Evolutionary conservation across 371 early-diverging fungal genomes (phyloP).

Genomic region (Mortierella polycephala): DNA sequence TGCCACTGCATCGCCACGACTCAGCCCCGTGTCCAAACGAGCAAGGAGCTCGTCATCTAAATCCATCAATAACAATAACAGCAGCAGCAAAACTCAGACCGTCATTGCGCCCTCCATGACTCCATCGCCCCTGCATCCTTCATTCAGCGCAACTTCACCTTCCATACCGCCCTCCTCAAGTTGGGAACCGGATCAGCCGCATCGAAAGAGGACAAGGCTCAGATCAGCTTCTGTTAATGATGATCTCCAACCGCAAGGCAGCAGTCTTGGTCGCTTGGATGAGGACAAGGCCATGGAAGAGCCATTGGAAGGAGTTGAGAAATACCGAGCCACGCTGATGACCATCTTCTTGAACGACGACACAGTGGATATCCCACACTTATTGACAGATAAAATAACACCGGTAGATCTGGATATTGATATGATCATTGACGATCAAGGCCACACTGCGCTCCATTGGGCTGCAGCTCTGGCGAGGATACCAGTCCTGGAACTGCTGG

Average conservation of each 20-base stretch:
- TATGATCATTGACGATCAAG: constrained; percentile 82
- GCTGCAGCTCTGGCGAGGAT: constrained; percentile 85
- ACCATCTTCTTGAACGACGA: constrained; percentile 79
- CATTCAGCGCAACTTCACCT: constrained; percentile 40
- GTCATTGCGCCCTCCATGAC: constrained; percentile 35
- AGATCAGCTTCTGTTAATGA: background rate
- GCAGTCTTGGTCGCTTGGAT: too few species aligned
- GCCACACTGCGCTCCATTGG: constrained; percentile 88
- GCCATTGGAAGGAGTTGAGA: constrained; percentile 54
- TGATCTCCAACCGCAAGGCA: constrained; percentile 3
- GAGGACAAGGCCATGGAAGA: constrained; percentile 17
- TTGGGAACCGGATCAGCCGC: constrained; percentile 34
- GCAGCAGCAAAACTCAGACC: too few species aligned
- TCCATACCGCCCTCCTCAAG: constrained; percentile 41
- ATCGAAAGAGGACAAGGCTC: constrained; percentile 19
- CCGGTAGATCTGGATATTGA: constrained; percentile 71
- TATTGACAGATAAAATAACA: constrained; percentile 59
- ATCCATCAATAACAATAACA: too few species aligned
- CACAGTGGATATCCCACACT: constrained; percentile 61
- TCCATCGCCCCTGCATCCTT: constrained; percentile 44
- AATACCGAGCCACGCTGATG: constrained; percentile 73
- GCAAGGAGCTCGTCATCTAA: constrained; percentile 22
- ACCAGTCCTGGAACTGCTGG: constrained; percentile 69
- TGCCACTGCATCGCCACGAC: constrained; percentile 32
- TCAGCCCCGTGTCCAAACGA: constrained; percentile 31